Evolutionary conservation across 208 protist species (phyloP), one percentile per base, ranked within the genome.

Genomic region (Leishmania gerbilli): DNA sequence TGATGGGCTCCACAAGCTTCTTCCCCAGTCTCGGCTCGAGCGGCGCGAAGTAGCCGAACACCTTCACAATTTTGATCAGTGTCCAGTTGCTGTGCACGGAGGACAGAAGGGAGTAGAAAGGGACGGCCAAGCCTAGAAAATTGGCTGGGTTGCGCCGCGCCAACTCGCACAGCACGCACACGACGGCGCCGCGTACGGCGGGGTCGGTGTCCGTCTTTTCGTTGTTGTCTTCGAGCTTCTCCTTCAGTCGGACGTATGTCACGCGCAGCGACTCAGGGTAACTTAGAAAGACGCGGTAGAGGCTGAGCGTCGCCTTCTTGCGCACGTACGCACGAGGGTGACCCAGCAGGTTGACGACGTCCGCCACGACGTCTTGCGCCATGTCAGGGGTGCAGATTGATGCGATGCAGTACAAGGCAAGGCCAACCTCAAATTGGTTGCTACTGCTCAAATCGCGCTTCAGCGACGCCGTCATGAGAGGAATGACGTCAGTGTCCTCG

Each of bases 31-130:
- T 89, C n/a, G 98, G 98, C 88, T 99, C 99, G 3, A 99, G 83
- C 55, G 98, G 98, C 8, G 94, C 92, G 51, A 99, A 96, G 53
- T 98, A 94, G 27, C 96, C 98, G 84, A 99, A 99, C 51, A 99
- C 93, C 89, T 99, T 99, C 13, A 99, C 93, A 81, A 99, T 97
- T 79, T 99, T 99, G 84, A 99, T 99, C 19, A 99, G 87, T 77
- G 99, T 99, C 99, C 99, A 99, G 92, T 99, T 99, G 92, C 99
- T 99, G 71, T 95, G 91, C 65, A 98, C 87, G 19, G 82, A 93
- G 3, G 90, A 98, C 19, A 99, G 92, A 9, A 99, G 88, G 19
- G 98, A 98, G 87, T 98, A 99, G 71, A 99, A 98, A 27, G 94
- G 89, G 6, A 99, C 98, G 2, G 98, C 99, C 51, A 99, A 93